These are phyloP conservation scores for Penicillium odoratum DNA, from an alignment of 495 filamentous ascomycete genomes.

Conservation along the genomic window DNA sequence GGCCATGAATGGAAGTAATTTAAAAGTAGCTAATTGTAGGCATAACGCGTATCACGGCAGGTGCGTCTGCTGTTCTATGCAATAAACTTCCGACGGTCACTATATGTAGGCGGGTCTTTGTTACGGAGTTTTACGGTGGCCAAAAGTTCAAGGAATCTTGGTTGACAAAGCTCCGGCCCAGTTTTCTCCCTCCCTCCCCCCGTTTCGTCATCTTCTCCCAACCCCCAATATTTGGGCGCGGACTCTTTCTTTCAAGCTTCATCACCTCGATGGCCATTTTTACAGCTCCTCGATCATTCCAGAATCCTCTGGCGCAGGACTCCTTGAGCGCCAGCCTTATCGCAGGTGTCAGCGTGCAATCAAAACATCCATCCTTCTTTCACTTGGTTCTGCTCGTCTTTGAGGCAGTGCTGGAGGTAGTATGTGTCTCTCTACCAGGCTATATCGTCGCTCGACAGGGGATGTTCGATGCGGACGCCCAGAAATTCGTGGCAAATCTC, in stretches of 20 bases:
- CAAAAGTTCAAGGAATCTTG: neutral
- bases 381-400: constrained; percentile 86
- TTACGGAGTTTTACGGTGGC: neutral
- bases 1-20: too few species aligned
- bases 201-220: neutral
- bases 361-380: constrained; percentile 65
- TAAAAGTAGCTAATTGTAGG: too few species aligned
- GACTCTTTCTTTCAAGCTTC: constrained; percentile 5
- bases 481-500: constrained; percentile 93
- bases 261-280: constrained; percentile 49
- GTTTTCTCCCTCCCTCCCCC: neutral
- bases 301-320: constrained; percentile 40
- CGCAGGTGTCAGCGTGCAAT: constrained; percentile 31
- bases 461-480: constrained; percentile 89
- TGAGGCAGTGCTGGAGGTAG: constrained; percentile 92
- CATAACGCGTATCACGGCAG: too few species aligned
- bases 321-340: constrained; percentile 34
- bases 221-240: constrained; percentile 3
- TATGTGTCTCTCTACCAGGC: constrained; percentile 93
- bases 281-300: constrained; percentile 65
- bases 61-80: too few species aligned
- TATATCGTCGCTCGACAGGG: constrained; percentile 88
- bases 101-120: too few species aligned
- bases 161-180: constrained; percentile 1
- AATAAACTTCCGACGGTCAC: too few species aligned